Percentiles rank a stretch among this genome's conserved stretches.
phyloP scores from a whole-genome alignment of 441 rosid genomes.

The Dalechampia spathulata region DNA sequence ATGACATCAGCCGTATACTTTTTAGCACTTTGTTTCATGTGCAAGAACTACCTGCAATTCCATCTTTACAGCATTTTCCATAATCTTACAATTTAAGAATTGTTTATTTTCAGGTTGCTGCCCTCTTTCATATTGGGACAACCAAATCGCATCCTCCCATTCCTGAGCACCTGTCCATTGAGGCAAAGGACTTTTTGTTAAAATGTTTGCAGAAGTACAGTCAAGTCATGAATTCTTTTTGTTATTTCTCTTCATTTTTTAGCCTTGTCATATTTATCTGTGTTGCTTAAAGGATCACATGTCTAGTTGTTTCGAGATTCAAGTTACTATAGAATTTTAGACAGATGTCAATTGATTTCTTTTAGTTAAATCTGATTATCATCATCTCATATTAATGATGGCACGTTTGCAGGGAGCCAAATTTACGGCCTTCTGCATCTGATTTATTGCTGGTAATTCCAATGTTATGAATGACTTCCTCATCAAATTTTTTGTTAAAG shows the following conservation, averaged over 20 bases:
- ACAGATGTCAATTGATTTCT: neutral
- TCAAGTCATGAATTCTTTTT: constrained; percentile 2
- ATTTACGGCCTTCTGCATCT: constrained; percentile 60
- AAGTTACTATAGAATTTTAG: constrained; percentile 7
- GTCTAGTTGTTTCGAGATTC: neutral
- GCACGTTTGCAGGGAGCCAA: constrained; percentile 62
- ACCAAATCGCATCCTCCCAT: constrained; percentile 96
- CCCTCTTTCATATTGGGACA: constrained; percentile 85
- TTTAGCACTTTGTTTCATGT: constrained; percentile 6
- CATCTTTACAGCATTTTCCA: constrained; percentile 7
- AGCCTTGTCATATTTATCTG: neutral
- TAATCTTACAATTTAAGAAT: constrained; percentile 17
- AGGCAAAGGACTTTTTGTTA: constrained; percentile 75
- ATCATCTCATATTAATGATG: constrained; percentile 13
- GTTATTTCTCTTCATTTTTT: constrained; percentile 5
- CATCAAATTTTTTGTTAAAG: constrained; percentile 9
- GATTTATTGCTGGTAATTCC: constrained; percentile 67
- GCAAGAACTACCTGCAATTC: neutral
- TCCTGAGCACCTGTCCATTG: constrained; percentile 76
- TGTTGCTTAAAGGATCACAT: constrained; percentile 7
- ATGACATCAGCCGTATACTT: constrained; percentile 9
- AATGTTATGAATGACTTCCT: constrained; percentile 5
- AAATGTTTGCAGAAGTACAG: constrained; percentile 75
- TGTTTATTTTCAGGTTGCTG: constrained; percentile 65
- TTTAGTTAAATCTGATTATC: neutral